Evolutionary conservation across 2,329 filamentous ascomycete genomes (phyloP).

Genomic region (Clonostachys byssicola): DNA sequence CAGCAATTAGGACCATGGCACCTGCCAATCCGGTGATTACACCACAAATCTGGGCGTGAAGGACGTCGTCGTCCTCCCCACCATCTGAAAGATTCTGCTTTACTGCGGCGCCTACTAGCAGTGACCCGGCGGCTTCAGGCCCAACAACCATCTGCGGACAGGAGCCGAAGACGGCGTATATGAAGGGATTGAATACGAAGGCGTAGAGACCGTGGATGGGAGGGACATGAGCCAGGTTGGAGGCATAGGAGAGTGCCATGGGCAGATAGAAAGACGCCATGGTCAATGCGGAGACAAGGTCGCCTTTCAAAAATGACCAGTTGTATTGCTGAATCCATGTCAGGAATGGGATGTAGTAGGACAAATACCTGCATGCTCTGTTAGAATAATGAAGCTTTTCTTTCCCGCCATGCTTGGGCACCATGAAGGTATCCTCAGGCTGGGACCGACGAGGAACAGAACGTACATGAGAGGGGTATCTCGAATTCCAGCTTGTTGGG

Average conservation of each 20-base stretch:
- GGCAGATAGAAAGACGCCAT: conserved; percentile 98
- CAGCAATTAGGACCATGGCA: conserved; percentile 82
- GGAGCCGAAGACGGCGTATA: conserved; percentile 88
- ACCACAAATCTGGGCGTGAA: conserved; percentile 79
- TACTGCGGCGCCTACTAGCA: conserved; percentile 85
- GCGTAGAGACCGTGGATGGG: conserved; percentile 92
- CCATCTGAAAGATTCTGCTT: conserved; percentile 71
- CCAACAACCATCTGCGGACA: conserved; percentile 93
- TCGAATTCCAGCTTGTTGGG: conserved; percentile 68
- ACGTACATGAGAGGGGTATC: conserved; percentile 70
- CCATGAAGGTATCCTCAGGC: too few species aligned
- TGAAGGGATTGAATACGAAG: conserved; percentile 86
- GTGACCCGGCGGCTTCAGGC: conserved; percentile 87
- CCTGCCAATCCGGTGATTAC: conserved; percentile 86
- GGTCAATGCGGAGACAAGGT: conserved; percentile 85
- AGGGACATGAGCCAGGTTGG: conserved; percentile 88
- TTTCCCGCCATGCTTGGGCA: too few species aligned
- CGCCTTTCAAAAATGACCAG: conserved; percentile 76
- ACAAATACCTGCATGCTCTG: conserved; percentile 62
- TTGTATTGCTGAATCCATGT: conserved; percentile 89
- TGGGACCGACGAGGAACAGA: background rate
- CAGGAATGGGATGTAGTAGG: conserved; percentile 88
- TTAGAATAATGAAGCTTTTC: too few species aligned
- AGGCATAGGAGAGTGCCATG: conserved; percentile 90
- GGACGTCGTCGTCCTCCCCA: conserved; percentile 57